phyloP scores from a whole-genome alignment of 768 basidiomycete genomes.

The Kwoniella shandongensis region DNA sequence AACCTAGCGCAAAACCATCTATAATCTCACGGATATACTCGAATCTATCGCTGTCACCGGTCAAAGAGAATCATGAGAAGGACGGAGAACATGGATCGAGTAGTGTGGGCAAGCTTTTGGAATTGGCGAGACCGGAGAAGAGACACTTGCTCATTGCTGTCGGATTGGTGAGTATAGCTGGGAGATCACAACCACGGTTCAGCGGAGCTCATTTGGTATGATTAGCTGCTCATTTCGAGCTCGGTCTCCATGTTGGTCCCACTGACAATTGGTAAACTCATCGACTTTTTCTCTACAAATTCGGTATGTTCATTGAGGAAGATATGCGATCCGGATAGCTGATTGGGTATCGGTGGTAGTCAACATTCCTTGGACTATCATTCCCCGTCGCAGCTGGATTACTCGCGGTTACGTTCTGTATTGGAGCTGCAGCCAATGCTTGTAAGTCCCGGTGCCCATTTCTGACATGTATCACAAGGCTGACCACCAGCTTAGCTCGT shows the following conservation, averaged over 20 bases:
- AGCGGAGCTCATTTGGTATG: not conserved
- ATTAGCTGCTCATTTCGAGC: constrained; percentile 76
- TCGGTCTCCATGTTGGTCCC: constrained; percentile 89
- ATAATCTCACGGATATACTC: constrained; percentile 17
- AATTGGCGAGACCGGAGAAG: constrained; percentile 78
- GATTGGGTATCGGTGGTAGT: too few species aligned
- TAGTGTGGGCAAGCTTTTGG: constrained; percentile 57
- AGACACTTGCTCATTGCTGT: constrained; percentile 74
- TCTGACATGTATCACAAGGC: not conserved
- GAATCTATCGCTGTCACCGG: constrained; percentile 18
- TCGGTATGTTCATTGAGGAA: constrained; percentile 60
- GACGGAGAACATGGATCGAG: constrained; percentile 10
- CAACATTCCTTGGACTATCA: constrained; percentile 73
- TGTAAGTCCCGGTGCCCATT: constrained; percentile 58
- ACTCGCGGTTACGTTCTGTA: constrained; percentile 73
- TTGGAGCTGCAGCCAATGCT: constrained; percentile 85
- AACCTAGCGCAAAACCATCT: not conserved
- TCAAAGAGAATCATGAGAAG: constrained; percentile 12
- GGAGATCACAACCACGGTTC: not conserved
- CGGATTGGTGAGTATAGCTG: constrained; percentile 59
- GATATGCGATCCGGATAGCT: too few species aligned
- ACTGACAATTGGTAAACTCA: constrained; percentile 86
- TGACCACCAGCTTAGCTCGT: constrained; percentile 25
- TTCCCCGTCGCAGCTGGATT: constrained; percentile 74
- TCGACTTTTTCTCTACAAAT: constrained; percentile 79